A percentile compares a stretch with the other conserved stretches of the same genome.
Conservation (phyloP, 2,329 filamentous ascomycete species). For the Stachybotrys chlorohalonatus region DNA sequence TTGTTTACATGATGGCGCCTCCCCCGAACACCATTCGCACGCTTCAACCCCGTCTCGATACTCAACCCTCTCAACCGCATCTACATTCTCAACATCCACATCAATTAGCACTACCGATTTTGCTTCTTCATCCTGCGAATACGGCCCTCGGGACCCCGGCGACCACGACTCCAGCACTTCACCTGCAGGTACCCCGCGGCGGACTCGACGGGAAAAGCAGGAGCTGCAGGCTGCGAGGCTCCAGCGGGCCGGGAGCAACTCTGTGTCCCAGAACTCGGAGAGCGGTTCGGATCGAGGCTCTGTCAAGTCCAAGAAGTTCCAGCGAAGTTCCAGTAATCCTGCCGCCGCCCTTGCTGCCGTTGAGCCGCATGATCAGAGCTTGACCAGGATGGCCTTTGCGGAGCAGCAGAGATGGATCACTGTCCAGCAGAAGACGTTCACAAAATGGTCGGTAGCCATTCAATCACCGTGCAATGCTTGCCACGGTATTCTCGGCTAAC, state of each 20-base stretch:
- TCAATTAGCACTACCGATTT: conserved; percentile 6
- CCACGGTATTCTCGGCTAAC: not conserved
- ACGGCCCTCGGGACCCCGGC: conserved; percentile 7
- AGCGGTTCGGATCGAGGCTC: conserved; percentile 4
- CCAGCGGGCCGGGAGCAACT: conserved; percentile 33
- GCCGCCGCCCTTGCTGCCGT: conserved; percentile 34
- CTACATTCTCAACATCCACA: conserved; percentile 11
- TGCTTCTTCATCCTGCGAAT: not conserved
- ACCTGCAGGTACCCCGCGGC: conserved; percentile 21
- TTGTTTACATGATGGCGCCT: conserved; percentile 28
- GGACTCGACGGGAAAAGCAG: conserved; percentile 34
- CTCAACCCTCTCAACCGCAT: conserved; percentile 6
- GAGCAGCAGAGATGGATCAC: conserved; percentile 61
- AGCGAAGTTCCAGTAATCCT: conserved; percentile 24
- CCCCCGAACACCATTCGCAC: not conserved
- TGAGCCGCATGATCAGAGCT: conserved; percentile 40
- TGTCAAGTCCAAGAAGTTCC: conserved; percentile 10
- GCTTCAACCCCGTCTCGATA: conserved; percentile 7
- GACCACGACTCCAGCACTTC: conserved; percentile 12
- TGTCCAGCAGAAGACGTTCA: conserved; percentile 98
- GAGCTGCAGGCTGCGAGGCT: conserved; percentile 40
- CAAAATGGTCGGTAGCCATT: conserved; percentile 60
- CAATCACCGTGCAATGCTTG: not conserved
- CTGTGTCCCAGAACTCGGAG: conserved; percentile 9
- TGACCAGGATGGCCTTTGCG: conserved; percentile 53